Percentiles rank a stretch among this genome's conserved stretches.
phyloP scores from a whole-genome alignment of 495 filamentous ascomycete genomes.

The Aspergillus kassunensis region DNA sequence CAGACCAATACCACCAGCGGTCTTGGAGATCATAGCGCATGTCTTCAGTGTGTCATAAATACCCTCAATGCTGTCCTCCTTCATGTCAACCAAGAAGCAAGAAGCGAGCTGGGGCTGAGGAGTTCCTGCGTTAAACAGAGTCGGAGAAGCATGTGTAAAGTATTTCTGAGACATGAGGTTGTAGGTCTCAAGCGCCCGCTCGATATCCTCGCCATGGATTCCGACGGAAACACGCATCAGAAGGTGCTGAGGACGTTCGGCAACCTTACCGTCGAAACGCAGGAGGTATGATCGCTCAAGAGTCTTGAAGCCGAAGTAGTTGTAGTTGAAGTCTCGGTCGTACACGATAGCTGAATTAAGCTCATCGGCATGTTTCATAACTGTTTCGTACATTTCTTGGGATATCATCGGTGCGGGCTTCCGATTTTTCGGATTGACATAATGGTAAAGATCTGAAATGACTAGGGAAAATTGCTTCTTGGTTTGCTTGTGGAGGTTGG shows the following conservation, averaged over 20 bases:
- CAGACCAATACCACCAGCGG: constrained; percentile 92
- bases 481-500: constrained; percentile 99
- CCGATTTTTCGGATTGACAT: constrained; percentile 90
- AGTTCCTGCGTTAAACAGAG: constrained; percentile 96
- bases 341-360: constrained; percentile 98
- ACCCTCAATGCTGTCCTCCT: constrained; percentile 97
- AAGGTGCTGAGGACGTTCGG: constrained; percentile 96
- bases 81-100: constrained; percentile 98
- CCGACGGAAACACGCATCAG: constrained; percentile 98
- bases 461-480: constrained; percentile 99
- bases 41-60: constrained; percentile 99
- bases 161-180: constrained; percentile 96
- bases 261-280: constrained; percentile 86
- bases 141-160: constrained; percentile 97
- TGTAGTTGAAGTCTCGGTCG: constrained; percentile 99
- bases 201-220: constrained; percentile 91
- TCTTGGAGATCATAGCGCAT: constrained; percentile 99
- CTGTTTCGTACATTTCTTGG: constrained; percentile 76
- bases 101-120: constrained; percentile 90
- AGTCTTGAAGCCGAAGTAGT: constrained; percentile 99
- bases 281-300: constrained; percentile 96
- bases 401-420: constrained; percentile 90
- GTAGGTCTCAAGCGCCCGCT: constrained; percentile 93
- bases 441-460: constrained; percentile 89
- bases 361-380: constrained; percentile 93